phyloP scores from a whole-genome alignment of 73 alveolate species.

The Paraurostyla sp. region DNA sequence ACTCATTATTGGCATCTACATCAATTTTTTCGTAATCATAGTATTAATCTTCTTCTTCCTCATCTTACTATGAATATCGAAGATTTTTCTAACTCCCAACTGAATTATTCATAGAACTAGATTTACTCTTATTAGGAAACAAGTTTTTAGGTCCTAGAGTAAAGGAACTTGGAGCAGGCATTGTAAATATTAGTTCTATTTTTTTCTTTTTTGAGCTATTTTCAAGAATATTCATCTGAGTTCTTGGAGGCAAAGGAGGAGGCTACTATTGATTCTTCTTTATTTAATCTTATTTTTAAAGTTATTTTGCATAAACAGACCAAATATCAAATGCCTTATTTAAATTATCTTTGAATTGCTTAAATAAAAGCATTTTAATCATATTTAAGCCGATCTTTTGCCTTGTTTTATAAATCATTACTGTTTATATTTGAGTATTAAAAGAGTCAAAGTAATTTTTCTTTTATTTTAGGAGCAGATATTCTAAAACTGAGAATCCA shows the following conservation, averaged over 20 bases:
- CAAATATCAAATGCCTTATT: neutral
- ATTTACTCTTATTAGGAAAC: constrained; percentile 24
- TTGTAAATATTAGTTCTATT: neutral
- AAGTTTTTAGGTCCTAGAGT: neutral
- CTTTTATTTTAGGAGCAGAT: neutral
- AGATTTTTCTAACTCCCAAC: constrained; percentile 7
- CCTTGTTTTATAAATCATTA: neutral
- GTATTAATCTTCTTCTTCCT: constrained; percentile 33
- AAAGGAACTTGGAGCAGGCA: neutral
- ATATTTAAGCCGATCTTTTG: constrained; percentile 20
- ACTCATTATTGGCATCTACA: neutral
- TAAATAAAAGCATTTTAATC: neutral
- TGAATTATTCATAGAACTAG: constrained; percentile 23
- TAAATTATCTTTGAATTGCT: neutral
- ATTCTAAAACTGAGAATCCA: constrained; percentile 4
- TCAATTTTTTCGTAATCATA: constrained; percentile 19
- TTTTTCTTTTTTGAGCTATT: constrained; percentile 24
- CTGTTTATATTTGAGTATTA: neutral
- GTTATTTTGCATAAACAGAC: neutral
- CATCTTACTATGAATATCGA: constrained; percentile 32
- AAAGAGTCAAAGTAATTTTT: neutral
- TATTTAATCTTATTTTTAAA: neutral
- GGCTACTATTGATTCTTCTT: neutral
- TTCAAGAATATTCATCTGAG: neutral
- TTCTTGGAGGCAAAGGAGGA: constrained; percentile 49